A percentile compares a stretch with the other conserved stretches of the same genome.
Conservation (phyloP, 345 rosid genomes). For the Gossypium sturtianum region DNA sequence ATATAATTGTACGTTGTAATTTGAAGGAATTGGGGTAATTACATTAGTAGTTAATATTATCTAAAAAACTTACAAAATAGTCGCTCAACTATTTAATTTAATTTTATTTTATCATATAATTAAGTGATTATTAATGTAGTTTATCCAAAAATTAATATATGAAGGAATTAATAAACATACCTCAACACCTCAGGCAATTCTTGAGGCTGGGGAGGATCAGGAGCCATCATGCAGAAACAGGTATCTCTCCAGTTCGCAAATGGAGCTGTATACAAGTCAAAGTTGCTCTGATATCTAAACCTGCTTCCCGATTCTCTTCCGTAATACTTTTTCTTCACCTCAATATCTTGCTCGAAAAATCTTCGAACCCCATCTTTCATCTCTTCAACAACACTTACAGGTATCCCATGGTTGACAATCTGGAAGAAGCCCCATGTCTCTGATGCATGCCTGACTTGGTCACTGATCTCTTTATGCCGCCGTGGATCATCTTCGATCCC, state of each 20-base stretch:
- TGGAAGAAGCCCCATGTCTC: constrained; percentile 50
- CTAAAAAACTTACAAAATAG: no score
- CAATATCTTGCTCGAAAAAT: constrained; percentile 35
- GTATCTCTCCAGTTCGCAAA: constrained; percentile 47
- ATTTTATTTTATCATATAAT: no score
- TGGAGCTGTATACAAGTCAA: constrained; percentile 30
- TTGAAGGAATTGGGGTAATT: no score
- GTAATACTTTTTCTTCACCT: constrained; percentile 30
- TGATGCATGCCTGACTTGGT: constrained; percentile 26
- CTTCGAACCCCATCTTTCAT: constrained; percentile 28
- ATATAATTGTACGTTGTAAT: no score
- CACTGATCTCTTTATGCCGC: constrained; percentile 13
- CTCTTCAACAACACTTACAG: constrained; percentile 23
- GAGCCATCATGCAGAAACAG: constrained; percentile 31
- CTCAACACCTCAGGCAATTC: constrained; percentile 45
- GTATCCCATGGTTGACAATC: constrained; percentile 45
- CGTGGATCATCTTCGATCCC: constrained; percentile 1
- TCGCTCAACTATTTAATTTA: no score
- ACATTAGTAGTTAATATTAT: no score
- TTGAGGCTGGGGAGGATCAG: constrained; percentile 29
- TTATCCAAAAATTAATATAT: no score
- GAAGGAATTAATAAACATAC: constrained; percentile 8
- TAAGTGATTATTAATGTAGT: no score
- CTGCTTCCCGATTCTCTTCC: constrained; percentile 19
- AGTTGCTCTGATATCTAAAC: constrained; percentile 30